Evolutionary conservation across 305 asterid species (phyloP).

Genomic region (Plantago coronopus): DNA sequence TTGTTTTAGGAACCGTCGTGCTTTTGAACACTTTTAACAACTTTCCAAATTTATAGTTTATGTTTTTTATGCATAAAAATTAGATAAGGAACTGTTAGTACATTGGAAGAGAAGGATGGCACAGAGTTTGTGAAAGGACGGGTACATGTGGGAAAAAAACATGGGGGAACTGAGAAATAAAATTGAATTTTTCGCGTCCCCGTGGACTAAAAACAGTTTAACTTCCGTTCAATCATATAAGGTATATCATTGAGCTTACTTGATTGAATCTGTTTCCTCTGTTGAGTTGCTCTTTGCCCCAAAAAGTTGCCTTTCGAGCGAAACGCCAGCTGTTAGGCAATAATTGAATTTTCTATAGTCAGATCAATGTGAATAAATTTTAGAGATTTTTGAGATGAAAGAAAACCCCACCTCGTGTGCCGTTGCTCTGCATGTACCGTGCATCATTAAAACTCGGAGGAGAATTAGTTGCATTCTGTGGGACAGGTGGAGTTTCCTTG

Average conservation of each 20-base stretch:
- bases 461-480: constrained; percentile 28
- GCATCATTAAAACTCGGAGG: constrained; percentile 31
- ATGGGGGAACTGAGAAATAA: no score
- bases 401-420: constrained; percentile 32
- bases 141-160: no score
- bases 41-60: no score
- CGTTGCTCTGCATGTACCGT: constrained; percentile 37
- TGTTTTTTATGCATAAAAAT: no score
- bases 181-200: no score
- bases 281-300: constrained; percentile 25
- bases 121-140: no score
- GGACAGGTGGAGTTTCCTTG: constrained; percentile 30
- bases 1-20: no score
- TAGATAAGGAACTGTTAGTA: no score
- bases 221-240: not conserved
- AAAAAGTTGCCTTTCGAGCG: constrained; percentile 25
- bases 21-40: no score
- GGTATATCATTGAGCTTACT: constrained; percentile 32
- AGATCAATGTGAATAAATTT: not conserved
- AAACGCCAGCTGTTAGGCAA: constrained; percentile 32
- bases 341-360: constrained; percentile 15
- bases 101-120: no score
- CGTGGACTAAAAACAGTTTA: not conserved
- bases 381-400: not conserved
- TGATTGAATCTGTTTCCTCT: constrained; percentile 64